Base-by-base conservation (phyloP, 2,329 filamentous ascomycete genomes). In the Seiridium unicorne region DNA sequence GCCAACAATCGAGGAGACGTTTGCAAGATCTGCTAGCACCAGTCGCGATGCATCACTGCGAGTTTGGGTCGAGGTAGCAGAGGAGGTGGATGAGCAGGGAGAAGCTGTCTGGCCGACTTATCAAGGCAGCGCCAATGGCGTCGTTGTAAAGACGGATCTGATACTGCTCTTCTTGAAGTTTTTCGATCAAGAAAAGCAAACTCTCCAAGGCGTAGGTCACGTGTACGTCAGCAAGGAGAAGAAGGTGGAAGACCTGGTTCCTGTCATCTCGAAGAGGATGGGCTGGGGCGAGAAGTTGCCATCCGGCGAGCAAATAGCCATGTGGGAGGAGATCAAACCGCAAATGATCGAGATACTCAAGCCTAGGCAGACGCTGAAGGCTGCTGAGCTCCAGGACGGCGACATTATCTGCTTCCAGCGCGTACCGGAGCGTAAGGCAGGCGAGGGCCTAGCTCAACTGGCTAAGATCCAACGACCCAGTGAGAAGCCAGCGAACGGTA, bases 311-410 rank as follows among this genome's bases (percentile, higher is more conserved):
- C 85, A 83, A 70, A 72, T 87, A 44, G 72, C 82, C n/a, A 84
- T 99, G 31, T 98, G 89, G 78, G 95, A 99, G 83, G 95, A 99
- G 79, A 98, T 99, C 77, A 99, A 98, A 77, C 93, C 93, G 56
- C 91, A 88, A 62, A 98, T 98, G 93, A 97, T 99, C 66, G 96
- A 99, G 72, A 84, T 86, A 5, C 89, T 99, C 80, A 98, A 97
- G 76, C 85, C 89, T 0, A 98, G 97, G 77, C 88, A 92, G 70
- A 92, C 93, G 0, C 83, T 99, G 61, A 91, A 93, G 65, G 88
- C 91, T 61, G 95, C 95, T 1, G 96, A 99, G 73, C 90, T 99
- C 32, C 94, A 98, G 72, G 94, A 99, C 69, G 95, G 95, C 54
- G 95, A 99, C 71, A 96, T 99, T 66, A 87, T 99, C 60, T 97